phyloP scores from a whole-genome alignment of 2,329 filamentous ascomycete genomes.

The Trichoderma atroviride region DNA sequence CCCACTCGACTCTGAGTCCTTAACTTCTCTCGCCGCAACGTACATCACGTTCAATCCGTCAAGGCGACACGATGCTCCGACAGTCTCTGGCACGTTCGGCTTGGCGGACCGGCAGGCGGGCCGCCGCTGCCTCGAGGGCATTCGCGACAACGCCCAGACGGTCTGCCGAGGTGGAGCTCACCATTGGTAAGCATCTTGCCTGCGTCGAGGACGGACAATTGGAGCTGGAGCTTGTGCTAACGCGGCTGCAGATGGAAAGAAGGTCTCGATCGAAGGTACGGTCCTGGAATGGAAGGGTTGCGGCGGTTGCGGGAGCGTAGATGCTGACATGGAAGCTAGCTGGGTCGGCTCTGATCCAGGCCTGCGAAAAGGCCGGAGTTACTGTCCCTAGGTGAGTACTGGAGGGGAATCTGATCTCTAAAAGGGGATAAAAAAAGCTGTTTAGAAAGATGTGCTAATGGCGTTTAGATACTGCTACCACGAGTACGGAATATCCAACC shows the following conservation, averaged over 20 bases:
- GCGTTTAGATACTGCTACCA: slow-evolving; percentile 90
- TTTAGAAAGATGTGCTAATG: slow-evolving; percentile 31
- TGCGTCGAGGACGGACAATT: slow-evolving; percentile 36
- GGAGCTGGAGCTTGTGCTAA: slow-evolving; percentile 38
- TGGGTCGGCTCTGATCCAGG: slow-evolving; percentile 95
- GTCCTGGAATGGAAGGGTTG: slow-evolving; percentile 27
- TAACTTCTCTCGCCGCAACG: slow-evolving; percentile 42
- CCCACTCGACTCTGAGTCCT: slow-evolving; percentile 38
- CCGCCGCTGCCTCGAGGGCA: slow-evolving; percentile 66
- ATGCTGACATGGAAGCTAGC: slow-evolving; percentile 60
- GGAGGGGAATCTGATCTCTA: neutral
- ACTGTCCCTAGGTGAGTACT: slow-evolving; percentile 76
- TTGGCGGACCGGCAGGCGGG: slow-evolving; percentile 64
- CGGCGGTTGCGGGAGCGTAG: slow-evolving; percentile 23
- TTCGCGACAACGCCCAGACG: slow-evolving; percentile 81
- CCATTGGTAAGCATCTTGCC: slow-evolving; percentile 67
- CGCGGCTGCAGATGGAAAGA: slow-evolving; percentile 78
- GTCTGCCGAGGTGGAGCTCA: slow-evolving; percentile 93
- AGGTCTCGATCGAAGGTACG: slow-evolving; percentile 94
- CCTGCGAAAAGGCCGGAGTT: slow-evolving; percentile 94
- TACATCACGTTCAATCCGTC: slow-evolving; percentile 49
- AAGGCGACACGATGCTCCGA: slow-evolving; percentile 69
- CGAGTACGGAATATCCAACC: slow-evolving; percentile 65
- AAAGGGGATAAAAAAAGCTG: neutral
- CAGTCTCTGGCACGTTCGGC: slow-evolving; percentile 68